These are phyloP conservation scores for Lycium barbarum DNA, from an alignment of 257 asterid species.

Conservation along the genomic window DNA sequence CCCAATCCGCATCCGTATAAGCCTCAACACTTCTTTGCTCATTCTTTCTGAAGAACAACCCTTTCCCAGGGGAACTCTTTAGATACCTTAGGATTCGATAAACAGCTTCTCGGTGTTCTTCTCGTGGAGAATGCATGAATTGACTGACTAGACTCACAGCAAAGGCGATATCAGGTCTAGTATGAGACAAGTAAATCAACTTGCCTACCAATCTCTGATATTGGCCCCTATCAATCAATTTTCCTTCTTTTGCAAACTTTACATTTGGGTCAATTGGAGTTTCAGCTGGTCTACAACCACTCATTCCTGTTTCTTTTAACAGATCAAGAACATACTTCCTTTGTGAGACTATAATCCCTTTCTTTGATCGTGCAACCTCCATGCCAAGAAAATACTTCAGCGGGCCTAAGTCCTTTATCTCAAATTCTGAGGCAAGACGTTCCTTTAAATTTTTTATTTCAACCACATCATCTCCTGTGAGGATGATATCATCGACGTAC, in stretches of 20 bases:
- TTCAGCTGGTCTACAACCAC: constrained; percentile 17
- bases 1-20: no score
- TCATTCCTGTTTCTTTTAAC: not conserved
- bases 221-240: not conserved
- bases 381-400: not conserved
- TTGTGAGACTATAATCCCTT: not conserved
- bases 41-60: not conserved
- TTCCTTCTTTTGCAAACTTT: not conserved
- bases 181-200: not conserved
- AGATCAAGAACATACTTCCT: not conserved
- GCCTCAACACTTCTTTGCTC: not conserved
- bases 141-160: no score
- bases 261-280: not conserved
- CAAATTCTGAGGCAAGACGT: not conserved
- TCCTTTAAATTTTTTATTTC: not conserved
- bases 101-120: not conserved
- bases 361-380: not conserved
- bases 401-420: not conserved
- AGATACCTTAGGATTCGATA: not conserved
- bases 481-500: no score
- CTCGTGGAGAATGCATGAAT: no score
- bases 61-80: not conserved
- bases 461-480: no score
- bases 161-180: no score
- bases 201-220: not conserved